These are phyloP conservation scores for Debaryomycetaceae sp. DNA, from an alignment of 1,139 yeast species.

Conservation along the genomic window DNA sequence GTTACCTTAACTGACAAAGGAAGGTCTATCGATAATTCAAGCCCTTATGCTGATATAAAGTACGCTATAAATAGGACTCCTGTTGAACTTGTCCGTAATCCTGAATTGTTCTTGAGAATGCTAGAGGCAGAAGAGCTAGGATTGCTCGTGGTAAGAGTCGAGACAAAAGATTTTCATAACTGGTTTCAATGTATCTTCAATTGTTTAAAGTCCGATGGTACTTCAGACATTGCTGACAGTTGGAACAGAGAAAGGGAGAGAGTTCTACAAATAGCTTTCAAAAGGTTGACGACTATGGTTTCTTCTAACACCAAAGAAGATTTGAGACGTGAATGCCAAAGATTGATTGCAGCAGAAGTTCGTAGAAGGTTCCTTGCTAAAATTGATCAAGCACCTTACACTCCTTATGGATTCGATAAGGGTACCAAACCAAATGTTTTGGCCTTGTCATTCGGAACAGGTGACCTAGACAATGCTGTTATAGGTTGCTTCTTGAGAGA, in stretches of 20 bases:
- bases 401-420: constrained; percentile 70
- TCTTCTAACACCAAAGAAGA: constrained; percentile 81
- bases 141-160: constrained; percentile 45
- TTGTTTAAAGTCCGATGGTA: constrained; percentile 75
- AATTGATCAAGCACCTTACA: constrained; percentile 90
- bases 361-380: constrained; percentile 66
- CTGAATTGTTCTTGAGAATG: constrained; percentile 85
- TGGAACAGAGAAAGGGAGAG: constrained; percentile 81
- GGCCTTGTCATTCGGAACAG: constrained; percentile 82
- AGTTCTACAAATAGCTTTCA: constrained; percentile 65
- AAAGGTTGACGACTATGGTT: constrained; percentile 64
- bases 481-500: constrained; percentile 78
- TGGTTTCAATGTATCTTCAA: constrained; percentile 51
- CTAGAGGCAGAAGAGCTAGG: constrained; percentile 80
- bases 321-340: constrained; percentile 72
- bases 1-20: constrained; percentile 88
- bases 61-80: constrained; percentile 83
- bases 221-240: constrained; percentile 70
- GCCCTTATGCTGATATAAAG: constrained; percentile 86
- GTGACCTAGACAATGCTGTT: constrained; percentile 81
- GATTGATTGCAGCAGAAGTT: constrained; percentile 64
- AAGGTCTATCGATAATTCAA: constrained; percentile 69
- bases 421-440: constrained; percentile 86
- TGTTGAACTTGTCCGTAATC: constrained; percentile 65
- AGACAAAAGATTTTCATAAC: constrained; percentile 37